A percentile compares a stretch with the other conserved stretches of the same genome.
These are phyloP conservation scores for Coemansia sp. DNA, from an alignment of 192 early-diverging fungal species.

Conservation along the genomic window DNA sequence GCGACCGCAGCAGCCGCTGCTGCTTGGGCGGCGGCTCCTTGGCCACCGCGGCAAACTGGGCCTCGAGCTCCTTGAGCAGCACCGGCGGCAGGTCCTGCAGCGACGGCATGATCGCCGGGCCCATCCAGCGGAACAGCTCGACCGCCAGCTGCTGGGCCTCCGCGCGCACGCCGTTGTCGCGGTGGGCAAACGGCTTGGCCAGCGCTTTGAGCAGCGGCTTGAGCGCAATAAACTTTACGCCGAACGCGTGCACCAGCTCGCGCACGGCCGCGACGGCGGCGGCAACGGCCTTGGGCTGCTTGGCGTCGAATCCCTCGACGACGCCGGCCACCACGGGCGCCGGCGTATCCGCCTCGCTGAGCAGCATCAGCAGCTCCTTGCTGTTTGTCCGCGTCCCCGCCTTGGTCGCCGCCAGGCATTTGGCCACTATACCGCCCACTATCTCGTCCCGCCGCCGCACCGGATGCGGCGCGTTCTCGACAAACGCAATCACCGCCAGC, in stretches of 20 bases:
- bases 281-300: constrained; percentile 88
- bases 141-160: constrained; percentile 76
- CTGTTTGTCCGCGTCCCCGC: constrained; percentile 74
- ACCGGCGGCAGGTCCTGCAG: constrained; percentile 90
- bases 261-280: constrained; percentile 60
- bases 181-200: constrained; percentile 87
- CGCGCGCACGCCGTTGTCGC: constrained; percentile 84
- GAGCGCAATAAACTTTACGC: constrained; percentile 70
- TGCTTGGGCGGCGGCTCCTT: constrained; percentile 58
- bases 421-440: constrained; percentile 76
- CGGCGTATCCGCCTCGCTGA: constrained; percentile 81
- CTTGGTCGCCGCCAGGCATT: constrained; percentile 79
- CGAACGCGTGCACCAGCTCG: constrained; percentile 71
- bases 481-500: constrained; percentile 67
- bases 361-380: constrained; percentile 76
- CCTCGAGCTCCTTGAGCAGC: constrained; percentile 86
- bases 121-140: constrained; percentile 93
- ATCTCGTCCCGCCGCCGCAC: constrained; percentile 64
- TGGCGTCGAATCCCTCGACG: constrained; percentile 70
- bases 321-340: constrained; percentile 82
- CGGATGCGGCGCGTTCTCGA: constrained; percentile 77
- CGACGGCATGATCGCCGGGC: constrained; percentile 71
- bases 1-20: constrained; percentile 72
- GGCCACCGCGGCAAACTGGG: constrained; percentile 72
- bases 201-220: constrained; percentile 84